Percentiles rank a stretch among this genome's conserved stretches.
phyloP scores from a whole-genome alignment of 176 grass and related monocot genomes.

The Tillandsia leiboldiana region DNA sequence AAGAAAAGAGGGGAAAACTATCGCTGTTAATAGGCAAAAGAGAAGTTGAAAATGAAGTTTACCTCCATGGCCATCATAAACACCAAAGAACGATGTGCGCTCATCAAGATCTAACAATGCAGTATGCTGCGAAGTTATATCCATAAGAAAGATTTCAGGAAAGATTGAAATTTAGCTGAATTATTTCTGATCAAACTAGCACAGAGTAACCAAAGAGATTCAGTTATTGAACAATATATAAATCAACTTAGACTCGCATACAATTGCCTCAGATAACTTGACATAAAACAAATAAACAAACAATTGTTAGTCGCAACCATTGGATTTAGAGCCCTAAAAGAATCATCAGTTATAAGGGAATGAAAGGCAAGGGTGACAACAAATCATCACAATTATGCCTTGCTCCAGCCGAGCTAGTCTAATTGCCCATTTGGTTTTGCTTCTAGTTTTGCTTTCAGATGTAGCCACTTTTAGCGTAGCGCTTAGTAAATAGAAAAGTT shows the following conservation, averaged over 20 bases:
- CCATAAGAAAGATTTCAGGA: slow-evolving; percentile 9
- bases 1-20: not conserved
- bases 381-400: too few species aligned
- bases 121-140: slow-evolving; percentile 36
- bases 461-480: not conserved
- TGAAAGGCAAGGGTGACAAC: too few species aligned
- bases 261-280: too few species aligned
- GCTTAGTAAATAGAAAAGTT: not conserved
- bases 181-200: not conserved
- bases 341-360: too few species aligned
- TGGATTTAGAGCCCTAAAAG: too few species aligned
- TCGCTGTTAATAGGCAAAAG: not conserved
- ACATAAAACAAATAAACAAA: too few species aligned
- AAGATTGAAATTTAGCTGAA: not conserved
- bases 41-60: slow-evolving; percentile 1
- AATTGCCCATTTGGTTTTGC: too few species aligned
- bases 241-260: too few species aligned
- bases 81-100: slow-evolving; percentile 67
- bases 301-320: too few species aligned
- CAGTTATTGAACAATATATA: not conserved
- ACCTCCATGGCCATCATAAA: slow-evolving; percentile 82
- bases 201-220: not conserved
- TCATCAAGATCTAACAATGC: slow-evolving; percentile 47
- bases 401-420: too few species aligned
- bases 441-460: too few species aligned